Evolutionary conservation across 257 asterid genomes (phyloP).

Genomic region (Solanum lycopersicoides): DNA sequence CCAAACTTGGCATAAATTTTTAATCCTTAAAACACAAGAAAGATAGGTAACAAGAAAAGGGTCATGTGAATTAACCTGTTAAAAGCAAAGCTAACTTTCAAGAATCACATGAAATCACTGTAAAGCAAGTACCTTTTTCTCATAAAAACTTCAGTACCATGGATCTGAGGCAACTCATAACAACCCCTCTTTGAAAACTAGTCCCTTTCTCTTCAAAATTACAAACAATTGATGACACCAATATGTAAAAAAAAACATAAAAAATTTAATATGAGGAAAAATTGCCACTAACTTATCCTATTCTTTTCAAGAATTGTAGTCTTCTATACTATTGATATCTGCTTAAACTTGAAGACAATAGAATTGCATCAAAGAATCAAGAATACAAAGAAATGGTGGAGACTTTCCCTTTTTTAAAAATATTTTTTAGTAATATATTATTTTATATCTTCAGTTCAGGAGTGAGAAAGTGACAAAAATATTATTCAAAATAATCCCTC

Average conservation of each 20-base stretch:
- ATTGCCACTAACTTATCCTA: constrained; percentile 5
- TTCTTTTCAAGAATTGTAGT: constrained; percentile 10
- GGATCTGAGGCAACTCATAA: constrained; percentile 83
- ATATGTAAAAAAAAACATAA: neutral
- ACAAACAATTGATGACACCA: neutral
- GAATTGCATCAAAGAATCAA: neutral
- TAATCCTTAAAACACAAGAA: neutral
- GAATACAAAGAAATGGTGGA: neutral
- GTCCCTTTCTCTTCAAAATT: neutral
- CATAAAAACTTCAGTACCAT: constrained; percentile 43
- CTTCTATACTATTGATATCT: neutral
- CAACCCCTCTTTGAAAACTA: neutral
- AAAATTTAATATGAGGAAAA: neutral
- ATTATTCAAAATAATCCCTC: neutral
- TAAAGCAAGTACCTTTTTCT: constrained; percentile 18
- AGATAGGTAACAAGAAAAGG: constrained; percentile 21
- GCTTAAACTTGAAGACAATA: neutral
- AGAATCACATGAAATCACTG: constrained; percentile 74
- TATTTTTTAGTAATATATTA: neutral
- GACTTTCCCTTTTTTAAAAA: neutral
- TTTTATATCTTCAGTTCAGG: neutral
- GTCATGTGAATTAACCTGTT: constrained; percentile 36
- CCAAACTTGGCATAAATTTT: neutral
- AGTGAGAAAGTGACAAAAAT: neutral
- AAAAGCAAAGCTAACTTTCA: constrained; percentile 25